Base-by-base conservation (phyloP, 1,284 basidiomycete species). In the Xerocomus minutiporus region DNA sequence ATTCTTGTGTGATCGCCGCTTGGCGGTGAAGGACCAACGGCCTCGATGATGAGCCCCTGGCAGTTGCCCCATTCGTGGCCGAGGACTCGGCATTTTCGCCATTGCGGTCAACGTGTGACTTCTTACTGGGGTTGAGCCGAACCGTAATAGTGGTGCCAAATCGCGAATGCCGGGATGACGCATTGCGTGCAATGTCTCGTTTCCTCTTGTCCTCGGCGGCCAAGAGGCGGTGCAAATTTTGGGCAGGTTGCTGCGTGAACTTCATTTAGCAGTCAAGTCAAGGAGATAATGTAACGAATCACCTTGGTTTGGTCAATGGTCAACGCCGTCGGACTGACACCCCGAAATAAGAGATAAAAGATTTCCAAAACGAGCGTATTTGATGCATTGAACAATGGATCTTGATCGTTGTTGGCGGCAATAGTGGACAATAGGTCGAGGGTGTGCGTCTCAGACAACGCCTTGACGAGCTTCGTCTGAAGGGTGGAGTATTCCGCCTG, bases 71-170 rank as follows among this genome's bases (percentile, higher is more conserved):
- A 54, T 67, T 55, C 39, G 64, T 57, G 23, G 65, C 63, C 48
- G 68, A 68, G 29, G 70, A 53, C 34, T 63, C 69, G 40, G 68
- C 66, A 46, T 63, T 69, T 54, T 70, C 63, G 20, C 64, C 63
- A 38, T 61, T 60, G 29, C 59, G 66, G 31, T 63, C 65, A 34
- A 56, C 61, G 5, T 55, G 50, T 28, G 54, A 54, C 42, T 72
- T 73, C 67, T 80, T 80, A 62, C 75, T 77, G 23, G 82, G 68
- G 54, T 88, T 83, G 61, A 85, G 73, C 57, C 78, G 81, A 47
- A 97, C 86, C 12, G 86, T 73, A 57, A 97, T 86, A 2, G 93
- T 96, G 0, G 94, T 97, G 0, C 94, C 94, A 69, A 97, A 97
- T 36, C 94, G 83, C 25, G 92, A 92, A 71, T 97, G 94, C 28